Evolutionary conservation across 352 stramenopile species (phyloP), one percentile per base, ranked within the genome.

Genomic region (Phytopythium ostracodes): DNA sequence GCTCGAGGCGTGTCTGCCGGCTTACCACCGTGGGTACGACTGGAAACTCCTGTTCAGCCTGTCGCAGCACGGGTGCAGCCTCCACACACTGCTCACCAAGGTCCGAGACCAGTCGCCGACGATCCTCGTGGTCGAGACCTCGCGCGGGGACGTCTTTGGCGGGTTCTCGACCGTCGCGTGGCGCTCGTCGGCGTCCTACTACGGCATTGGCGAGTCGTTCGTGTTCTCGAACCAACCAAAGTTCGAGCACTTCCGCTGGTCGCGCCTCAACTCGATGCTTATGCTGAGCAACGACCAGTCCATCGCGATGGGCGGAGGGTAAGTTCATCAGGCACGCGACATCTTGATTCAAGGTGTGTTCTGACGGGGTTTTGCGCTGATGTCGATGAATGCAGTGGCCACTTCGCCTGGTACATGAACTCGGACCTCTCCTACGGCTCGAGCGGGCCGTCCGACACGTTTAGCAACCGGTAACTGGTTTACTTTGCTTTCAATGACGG

Each of bases 281-380:
- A 90, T 92, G 83, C 64, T 84, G 58, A 90, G 80, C 71, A 88
- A 87, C 50, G 65, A 84, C 24, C 62, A 73, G 36, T 81, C 70
- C 6, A 89, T 92, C 51, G 83, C 80, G 20, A 92, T 92, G 83
- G 83, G 83, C 47, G 83, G 83, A 46, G 83, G 83, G 76, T 86
- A 71, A 14, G 76, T 70, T 56, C n/a, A n/a, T 10, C 14, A 7
- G 20, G 4, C 2, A 25, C n/a, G 42, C n/a, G 20, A 20, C 42
- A 25, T 49, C n/a, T 5, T 20, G n/a, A 49, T 5, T 14, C 8
- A 17, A 7, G 2, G 7, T 25, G 20, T 0, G 40, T 22, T 47
- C 50, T 27, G 25, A 29, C 15, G 49, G 17, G 38, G 20, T 11
- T 49, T 20, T 47, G 35, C 25, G 7, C 35, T 59, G 31, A n/a